Conservation (phyloP, 2,329 filamentous ascomycete genomes). For the Calonectria hawksworthii region DNA sequence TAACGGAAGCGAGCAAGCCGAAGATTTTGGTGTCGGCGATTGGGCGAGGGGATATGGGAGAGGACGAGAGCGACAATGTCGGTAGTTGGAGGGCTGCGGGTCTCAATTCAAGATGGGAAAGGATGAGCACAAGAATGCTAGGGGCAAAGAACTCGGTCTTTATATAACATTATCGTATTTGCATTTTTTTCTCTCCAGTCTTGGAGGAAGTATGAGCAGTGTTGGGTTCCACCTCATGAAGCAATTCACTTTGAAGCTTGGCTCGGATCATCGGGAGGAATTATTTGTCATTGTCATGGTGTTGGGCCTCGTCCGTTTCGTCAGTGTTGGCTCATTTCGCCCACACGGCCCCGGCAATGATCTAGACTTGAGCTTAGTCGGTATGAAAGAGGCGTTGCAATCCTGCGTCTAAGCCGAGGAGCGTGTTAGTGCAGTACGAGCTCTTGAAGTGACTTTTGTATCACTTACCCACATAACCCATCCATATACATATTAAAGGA, state of each 20-base stretch:
- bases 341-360: conserved; percentile 20
- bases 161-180: conserved; percentile 18
- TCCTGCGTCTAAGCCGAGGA: background rate
- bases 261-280: conserved; percentile 24
- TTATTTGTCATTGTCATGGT: background rate
- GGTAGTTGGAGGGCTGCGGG: conserved; percentile 12
- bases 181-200: background rate
- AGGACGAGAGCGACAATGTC: background rate
- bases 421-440: conserved; percentile 18
- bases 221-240: background rate
- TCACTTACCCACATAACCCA: background rate
- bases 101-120: conserved; percentile 26
- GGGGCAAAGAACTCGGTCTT: conserved; percentile 2
- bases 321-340: conserved; percentile 43
- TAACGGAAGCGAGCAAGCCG: background rate
- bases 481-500: background rate
- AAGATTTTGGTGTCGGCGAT: conserved; percentile 27
- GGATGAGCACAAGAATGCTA: background rate
- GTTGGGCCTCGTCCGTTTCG: conserved; percentile 27
- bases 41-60: conserved; percentile 21
- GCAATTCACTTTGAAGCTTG: background rate
- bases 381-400: background rate
- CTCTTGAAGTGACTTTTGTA: background rate
- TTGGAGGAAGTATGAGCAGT: background rate
- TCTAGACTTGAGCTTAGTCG: background rate